phyloP scores from a whole-genome alignment of 805 yeast species.

The Grigorovia yakushimaensis region DNA sequence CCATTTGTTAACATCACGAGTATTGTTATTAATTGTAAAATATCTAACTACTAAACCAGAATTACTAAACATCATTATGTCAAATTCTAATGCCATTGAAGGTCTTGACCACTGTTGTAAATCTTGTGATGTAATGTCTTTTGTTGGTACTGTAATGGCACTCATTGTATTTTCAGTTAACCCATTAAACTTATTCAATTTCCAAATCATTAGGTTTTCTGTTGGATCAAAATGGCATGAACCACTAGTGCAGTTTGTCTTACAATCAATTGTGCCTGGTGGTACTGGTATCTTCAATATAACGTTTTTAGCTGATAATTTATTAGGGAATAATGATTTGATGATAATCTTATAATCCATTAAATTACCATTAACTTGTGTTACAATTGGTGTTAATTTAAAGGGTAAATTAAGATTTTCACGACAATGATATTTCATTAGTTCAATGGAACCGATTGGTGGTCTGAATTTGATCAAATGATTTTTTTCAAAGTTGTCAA shows the following conservation, averaged over 20 bases:
- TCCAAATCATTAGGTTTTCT: slow-evolving; percentile 60
- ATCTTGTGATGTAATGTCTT: slow-evolving; percentile 14
- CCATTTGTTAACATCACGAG: slow-evolving; percentile 65
- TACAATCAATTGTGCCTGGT: slow-evolving; percentile 41
- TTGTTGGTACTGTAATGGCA: slow-evolving; percentile 39
- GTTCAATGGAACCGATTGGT: slow-evolving; percentile 80
- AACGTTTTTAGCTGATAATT: slow-evolving; percentile 55
- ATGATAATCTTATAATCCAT: slow-evolving; percentile 52
- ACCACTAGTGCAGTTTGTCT: slow-evolving; percentile 44
- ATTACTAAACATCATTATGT: slow-evolving; percentile 61
- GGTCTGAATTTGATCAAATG: slow-evolving; percentile 65
- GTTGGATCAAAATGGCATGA: slow-evolving; percentile 60
- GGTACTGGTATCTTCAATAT: slow-evolving; percentile 62
- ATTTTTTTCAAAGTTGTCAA: slow-evolving; percentile 56
- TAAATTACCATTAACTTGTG: slow-evolving; percentile 29
- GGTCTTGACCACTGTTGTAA: slow-evolving; percentile 53
- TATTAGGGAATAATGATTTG: slow-evolving; percentile 50
- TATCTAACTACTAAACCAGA: slow-evolving; percentile 70
- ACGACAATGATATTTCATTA: slow-evolving; percentile 60
- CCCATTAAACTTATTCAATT: slow-evolving; percentile 57
- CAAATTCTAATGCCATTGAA: slow-evolving; percentile 63
- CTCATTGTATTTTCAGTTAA: slow-evolving; percentile 51
- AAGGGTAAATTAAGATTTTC: slow-evolving; percentile 65
- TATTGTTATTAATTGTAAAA: slow-evolving; percentile 51
- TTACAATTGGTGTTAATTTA: slow-evolving; percentile 47